Base-by-base conservation (phyloP, 805 yeast species). In the Nakazawaea pomicola region DNA sequence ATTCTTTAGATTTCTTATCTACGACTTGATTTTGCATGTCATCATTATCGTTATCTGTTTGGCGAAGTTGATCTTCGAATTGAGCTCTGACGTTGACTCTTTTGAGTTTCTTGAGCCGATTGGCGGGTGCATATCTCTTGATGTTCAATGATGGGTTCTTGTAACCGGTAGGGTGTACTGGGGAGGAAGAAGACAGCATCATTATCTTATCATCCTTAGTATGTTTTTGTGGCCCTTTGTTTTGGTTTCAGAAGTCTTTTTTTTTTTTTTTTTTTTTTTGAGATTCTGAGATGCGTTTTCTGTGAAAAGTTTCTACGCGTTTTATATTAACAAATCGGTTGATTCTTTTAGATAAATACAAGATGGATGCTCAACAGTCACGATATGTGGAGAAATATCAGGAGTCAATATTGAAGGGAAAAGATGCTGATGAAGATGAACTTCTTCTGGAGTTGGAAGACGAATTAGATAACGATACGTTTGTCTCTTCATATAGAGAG, bases 401-500 rank as follows among this genome's bases (percentile, higher is more conserved):
- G 48, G 69, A 70, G 10, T 50, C 67, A 12, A 53, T 64, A 47
- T 55, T 64, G 25, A 38, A 51, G 24, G 52, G 54, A 9, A 48
- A 46, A 4, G 58, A 57, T 14, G 53, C 54, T 3, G 67, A 65
- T 25, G 60, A 71, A 6, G 71, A 66, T 43, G 72, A 64, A 11
- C 41, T 67, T 16, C 60, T 76, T 19, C 74, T 69, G 24, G 67
- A 74, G 24, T 55, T 77, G 29, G 82, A 75, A 35, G 58, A 65
- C 19, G 72, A 79, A 29, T 77, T 78, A 29, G 74, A 72, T 27
- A 68, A 65, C 16, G 80, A 75, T 33, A 55, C 50, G 5, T 50
- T 56, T n/a, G 51, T 74, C 24, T 55, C 65, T 3, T 65, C 61
- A 16, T 82, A 79, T 51, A 65, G 93, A 57, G 91, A 81, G 51